These are phyloP conservation scores for Cordyceps cateniannulata DNA, from an alignment of 2,329 filamentous ascomycete species.

Conservation along the genomic window DNA sequence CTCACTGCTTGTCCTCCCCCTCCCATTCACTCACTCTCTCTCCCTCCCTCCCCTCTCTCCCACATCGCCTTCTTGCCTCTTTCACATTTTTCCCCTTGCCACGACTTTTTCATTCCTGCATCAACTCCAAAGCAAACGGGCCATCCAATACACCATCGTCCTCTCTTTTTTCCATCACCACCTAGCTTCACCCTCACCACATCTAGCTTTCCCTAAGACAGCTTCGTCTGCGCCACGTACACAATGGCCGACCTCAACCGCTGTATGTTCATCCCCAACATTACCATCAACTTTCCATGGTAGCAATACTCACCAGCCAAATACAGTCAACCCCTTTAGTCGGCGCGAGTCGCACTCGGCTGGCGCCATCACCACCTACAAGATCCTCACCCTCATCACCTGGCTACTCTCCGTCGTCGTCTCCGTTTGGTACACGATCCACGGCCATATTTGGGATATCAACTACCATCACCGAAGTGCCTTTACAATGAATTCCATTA, in stretches of 20 bases:
- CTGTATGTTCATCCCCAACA: conserved; percentile 18
- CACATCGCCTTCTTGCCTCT: not conserved
- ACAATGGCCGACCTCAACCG: conserved; percentile 25
- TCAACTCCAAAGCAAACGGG: not conserved
- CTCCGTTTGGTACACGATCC: conserved; percentile 67
- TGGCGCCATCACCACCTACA: conserved; percentile 63
- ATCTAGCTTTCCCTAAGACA: not conserved
- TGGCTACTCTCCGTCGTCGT: conserved; percentile 70
- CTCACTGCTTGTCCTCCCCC: not conserved
- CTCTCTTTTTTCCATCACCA: not conserved
- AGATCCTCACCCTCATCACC: conserved; percentile 64
- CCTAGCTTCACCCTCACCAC: not conserved
- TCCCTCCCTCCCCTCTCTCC: not conserved
- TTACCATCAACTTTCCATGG: not conserved
- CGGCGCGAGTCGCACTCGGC: conserved; percentile 60
- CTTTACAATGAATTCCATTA: conserved; percentile 65
- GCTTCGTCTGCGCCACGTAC: conserved; percentile 1
- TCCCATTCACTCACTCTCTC: not conserved
- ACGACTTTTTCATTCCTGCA: not conserved
- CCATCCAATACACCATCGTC: not conserved
- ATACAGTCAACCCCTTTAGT: conserved; percentile 67
- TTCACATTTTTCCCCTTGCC: not conserved
- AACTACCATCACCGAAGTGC: conserved; percentile 61
- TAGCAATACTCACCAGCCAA: not conserved
- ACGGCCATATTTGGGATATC: conserved; percentile 67